Conservation (phyloP, 257 asterid species). For the Forsythia viridissima region DNA sequence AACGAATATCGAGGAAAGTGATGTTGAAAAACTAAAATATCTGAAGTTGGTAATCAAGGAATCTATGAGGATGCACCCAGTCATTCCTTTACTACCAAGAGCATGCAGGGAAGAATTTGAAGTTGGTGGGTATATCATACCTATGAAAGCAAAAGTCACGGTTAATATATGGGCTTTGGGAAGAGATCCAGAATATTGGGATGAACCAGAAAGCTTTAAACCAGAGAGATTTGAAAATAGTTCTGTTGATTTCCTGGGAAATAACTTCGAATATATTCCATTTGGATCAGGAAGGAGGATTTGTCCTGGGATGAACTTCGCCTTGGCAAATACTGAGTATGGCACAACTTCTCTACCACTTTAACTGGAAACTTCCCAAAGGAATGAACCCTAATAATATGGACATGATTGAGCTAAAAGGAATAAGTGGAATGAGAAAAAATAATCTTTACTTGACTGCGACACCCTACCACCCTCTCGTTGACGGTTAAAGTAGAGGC, state of each 20-base stretch:
- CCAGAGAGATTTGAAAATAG: slow-evolving; percentile 1
- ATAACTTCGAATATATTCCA: neutral
- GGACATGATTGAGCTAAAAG: neutral
- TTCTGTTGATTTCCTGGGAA: neutral
- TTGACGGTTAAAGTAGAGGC: neutral
- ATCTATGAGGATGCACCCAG: neutral
- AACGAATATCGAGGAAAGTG: neutral
- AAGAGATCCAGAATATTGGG: slow-evolving; percentile 1
- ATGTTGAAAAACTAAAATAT: neutral
- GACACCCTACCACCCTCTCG: neutral
- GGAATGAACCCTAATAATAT: slow-evolving; percentile 4
- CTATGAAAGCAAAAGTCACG: neutral
- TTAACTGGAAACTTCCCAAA: neutral
- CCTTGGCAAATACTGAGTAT: neutral
- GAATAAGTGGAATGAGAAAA: neutral
- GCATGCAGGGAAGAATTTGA: neutral
- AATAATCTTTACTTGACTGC: neutral
- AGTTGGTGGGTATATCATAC: slow-evolving; percentile 9
- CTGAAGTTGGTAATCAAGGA: slow-evolving; percentile 3
- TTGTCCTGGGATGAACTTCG: slow-evolving; percentile 2
- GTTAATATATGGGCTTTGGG: slow-evolving; percentile 6
- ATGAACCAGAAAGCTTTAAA: neutral
- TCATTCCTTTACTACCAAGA: neutral
- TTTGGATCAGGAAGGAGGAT: slow-evolving; percentile 12
- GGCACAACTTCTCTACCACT: neutral